Percentiles rank a stretch among this genome's conserved stretches.
Conservation (phyloP, 2,329 filamentous ascomycete species). For the Chrysoporthe austroafricana region DNA sequence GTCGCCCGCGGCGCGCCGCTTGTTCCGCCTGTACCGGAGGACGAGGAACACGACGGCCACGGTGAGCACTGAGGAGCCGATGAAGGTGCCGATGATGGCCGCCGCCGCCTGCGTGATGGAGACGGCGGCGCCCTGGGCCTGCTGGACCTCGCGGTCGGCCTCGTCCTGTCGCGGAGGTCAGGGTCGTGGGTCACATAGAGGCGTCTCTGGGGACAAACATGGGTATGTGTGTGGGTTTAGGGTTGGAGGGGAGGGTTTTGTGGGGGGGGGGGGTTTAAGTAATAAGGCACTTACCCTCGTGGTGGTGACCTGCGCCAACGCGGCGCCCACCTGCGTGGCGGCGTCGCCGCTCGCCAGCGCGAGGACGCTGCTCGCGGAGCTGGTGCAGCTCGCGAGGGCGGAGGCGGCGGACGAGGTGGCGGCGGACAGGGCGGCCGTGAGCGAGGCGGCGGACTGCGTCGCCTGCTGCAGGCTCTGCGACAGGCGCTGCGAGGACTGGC, state of each 20-base stretch:
- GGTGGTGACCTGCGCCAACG: constrained; percentile 38
- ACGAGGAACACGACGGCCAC: constrained; percentile 41
- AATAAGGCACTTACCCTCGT: constrained; percentile 34
- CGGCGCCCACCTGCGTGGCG: constrained; percentile 35
- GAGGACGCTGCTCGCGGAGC: constrained; percentile 36
- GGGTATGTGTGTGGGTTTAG: too few relatives aligned
- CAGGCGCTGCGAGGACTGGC: constrained; percentile 35
- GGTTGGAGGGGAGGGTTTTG: not conserved
- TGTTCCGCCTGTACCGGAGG: constrained; percentile 32
- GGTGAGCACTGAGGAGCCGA: constrained; percentile 47
- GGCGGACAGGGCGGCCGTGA: constrained; percentile 35
- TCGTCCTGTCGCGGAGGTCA: constrained; percentile 32
- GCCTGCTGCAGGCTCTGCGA: constrained; percentile 33
- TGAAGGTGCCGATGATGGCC: constrained; percentile 46
- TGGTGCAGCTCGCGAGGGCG: constrained; percentile 36
- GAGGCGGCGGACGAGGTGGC: constrained; percentile 34
- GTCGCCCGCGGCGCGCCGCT: constrained; percentile 18
- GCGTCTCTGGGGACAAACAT: too few relatives aligned
- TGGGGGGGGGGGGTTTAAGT: not conserved
- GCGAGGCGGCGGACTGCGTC: constrained; percentile 32
- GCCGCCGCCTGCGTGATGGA: constrained; percentile 47
- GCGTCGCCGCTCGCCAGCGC: constrained; percentile 35
- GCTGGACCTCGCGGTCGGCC: constrained; percentile 38
- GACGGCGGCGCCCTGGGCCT: constrained; percentile 44
- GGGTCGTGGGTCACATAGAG: not conserved